phyloP scores from a whole-genome alignment of 371 early-diverging fungal genomes.

The Coemansia sp. region DNA sequence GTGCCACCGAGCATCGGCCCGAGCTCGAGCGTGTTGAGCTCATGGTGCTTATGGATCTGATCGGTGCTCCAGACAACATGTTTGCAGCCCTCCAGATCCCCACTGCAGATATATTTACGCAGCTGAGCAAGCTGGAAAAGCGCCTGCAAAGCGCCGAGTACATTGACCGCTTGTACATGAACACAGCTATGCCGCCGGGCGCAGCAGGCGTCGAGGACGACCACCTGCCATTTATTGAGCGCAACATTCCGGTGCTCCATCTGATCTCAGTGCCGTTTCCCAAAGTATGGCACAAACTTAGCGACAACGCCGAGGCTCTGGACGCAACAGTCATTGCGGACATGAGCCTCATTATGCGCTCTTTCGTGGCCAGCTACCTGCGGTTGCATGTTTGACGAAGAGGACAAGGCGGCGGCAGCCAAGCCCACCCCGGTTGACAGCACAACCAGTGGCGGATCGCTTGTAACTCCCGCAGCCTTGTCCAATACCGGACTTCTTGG shows the following conservation, averaged over 20 bases:
- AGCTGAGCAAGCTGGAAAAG: conserved; percentile 51
- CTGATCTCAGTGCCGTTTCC: conserved; percentile 91
- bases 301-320: conserved; percentile 58
- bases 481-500: conserved; percentile 24
- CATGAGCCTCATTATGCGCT: conserved; percentile 51
- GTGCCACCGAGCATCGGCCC: conserved; percentile 37
- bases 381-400: conserved; percentile 50
- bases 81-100: conserved; percentile 53
- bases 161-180: conserved; percentile 50
- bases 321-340: conserved; percentile 49
- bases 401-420: conserved; percentile 32
- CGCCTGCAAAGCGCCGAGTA: conserved; percentile 28
- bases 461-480: conserved; percentile 20
- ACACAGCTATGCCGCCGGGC: conserved; percentile 48
- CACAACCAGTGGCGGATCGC: neutral
- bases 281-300: conserved; percentile 79
- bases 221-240: conserved; percentile 81
- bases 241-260: conserved; percentile 84
- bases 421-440: conserved; percentile 2
- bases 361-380: conserved; percentile 54
- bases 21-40: conserved; percentile 75
- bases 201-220: conserved; percentile 75
- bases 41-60: conserved; percentile 82
- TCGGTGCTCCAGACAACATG: conserved; percentile 61
- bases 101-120: conserved; percentile 59